phyloP scores from a whole-genome alignment of 2,329 filamentous ascomycete genomes.

The Aspergillus novofumigatus region DNA sequence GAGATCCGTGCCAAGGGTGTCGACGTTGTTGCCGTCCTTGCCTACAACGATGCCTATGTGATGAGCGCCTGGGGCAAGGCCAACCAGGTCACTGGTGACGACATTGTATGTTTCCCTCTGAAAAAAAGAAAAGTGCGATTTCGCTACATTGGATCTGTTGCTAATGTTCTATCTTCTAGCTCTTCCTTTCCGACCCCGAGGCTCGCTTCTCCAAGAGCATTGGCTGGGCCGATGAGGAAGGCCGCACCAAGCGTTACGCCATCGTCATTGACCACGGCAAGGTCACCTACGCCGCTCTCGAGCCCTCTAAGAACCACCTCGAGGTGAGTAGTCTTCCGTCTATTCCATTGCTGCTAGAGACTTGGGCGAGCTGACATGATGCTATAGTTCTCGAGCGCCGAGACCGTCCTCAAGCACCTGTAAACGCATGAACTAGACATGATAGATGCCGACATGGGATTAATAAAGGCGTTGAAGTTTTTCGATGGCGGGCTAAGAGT shows the following conservation, averaged over 20 bases:
- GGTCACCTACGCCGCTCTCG: conserved; percentile 73
- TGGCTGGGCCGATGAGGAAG: conserved; percentile 68
- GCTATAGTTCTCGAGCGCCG: conserved; percentile 36
- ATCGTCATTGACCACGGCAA: conserved; percentile 80
- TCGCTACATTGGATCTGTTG: conserved; percentile 4
- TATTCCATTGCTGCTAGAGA: conserved; percentile 11
- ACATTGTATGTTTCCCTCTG: conserved; percentile 51
- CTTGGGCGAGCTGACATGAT: conserved; percentile 4
- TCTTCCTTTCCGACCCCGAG: conserved; percentile 73
- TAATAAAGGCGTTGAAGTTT: conserved; percentile 15
- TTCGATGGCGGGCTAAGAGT: conserved; percentile 13
- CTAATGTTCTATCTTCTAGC: conserved; percentile 32
- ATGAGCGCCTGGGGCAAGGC: conserved; percentile 91
- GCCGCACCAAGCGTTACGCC: conserved; percentile 74
- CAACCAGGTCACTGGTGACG: conserved; percentile 69
- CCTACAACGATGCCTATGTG: conserved; percentile 80
- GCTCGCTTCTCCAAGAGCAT: conserved; percentile 72
- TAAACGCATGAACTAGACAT: conserved; percentile 20
- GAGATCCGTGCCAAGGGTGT: conserved; percentile 76
- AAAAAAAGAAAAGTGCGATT: neutral
- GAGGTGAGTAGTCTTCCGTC: conserved; percentile 32
- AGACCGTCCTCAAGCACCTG: conserved; percentile 36
- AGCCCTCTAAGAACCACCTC: conserved; percentile 46
- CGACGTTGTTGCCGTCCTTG: conserved; percentile 75
- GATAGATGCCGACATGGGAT: conserved; percentile 9